Base-by-base conservation (phyloP, 2,329 filamentous ascomycete species). In the Helotiales sp. region DNA sequence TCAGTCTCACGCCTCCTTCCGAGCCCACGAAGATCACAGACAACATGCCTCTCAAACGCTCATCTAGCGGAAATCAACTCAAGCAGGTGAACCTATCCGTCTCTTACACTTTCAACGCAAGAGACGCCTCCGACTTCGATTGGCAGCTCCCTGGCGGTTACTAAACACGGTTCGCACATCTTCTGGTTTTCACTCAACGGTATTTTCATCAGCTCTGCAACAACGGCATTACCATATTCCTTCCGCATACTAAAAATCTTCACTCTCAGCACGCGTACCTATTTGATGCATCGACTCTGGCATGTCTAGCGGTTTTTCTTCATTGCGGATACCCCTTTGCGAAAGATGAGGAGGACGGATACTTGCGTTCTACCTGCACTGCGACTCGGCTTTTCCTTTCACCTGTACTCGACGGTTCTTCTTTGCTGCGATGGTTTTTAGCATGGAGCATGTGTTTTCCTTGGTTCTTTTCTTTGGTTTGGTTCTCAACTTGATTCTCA, bases 131-230 rank as follows among this genome's bases (percentile, higher is more conserved):
- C 20, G 30, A 57, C 17, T 64, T 64, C 30, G 26, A 52, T 8
- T 64, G 63, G 63, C 63, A 64, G 60, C 30, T 57, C 17, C 54
- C 54, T 40, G 54, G 54, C 32, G 10, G 20, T 20, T 57, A 37
- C 32, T 57, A 37, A 26, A 17, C 17, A 24, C 30, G 54, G 32
- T 57, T 37, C 22, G 20, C 20, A 37, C 7, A 24, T 26, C 32
- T 57, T 32, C 54, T 57, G 54, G 54, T 57, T 57, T n/a, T 57
- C 20, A 40, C 54, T 57, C 30, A 15, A 57, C 20, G 32, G 54
- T 57, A 45, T 40, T 57, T 22, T 52, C 20, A 20, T 57, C 30
- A 61, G 58, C 52, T 58, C 34, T 67, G 65, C 52, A 40, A 20
- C 20, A 22, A 40, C 20, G 6, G 20, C 30, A 20, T 57, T 57